Percentiles rank a stretch among this genome's conserved stretches.
phyloP scores from a whole-genome alignment of 306 rosid species.

The Glycyrrhiza uralensis region DNA sequence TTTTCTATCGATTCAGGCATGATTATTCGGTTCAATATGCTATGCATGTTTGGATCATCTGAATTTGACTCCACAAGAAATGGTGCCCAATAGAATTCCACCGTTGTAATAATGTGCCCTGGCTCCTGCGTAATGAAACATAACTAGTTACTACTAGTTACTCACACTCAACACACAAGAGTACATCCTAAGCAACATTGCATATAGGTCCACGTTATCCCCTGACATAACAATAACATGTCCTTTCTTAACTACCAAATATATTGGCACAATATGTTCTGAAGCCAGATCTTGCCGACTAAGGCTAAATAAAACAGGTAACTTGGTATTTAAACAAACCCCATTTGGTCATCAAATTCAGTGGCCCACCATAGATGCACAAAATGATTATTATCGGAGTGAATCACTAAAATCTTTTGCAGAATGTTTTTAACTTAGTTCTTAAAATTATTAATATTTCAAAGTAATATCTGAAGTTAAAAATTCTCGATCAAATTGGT shows the following conservation, averaged over 20 bases:
- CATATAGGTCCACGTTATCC: not conserved
- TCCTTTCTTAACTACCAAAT: slow-evolving; percentile 26
- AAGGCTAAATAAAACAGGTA: slow-evolving; percentile 7
- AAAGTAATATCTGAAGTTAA: no score
- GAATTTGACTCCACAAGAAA: slow-evolving; percentile 96
- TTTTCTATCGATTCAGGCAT: slow-evolving; percentile 91
- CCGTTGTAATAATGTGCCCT: slow-evolving; percentile 60
- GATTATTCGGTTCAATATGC: slow-evolving; percentile 87
- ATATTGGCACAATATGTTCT: slow-evolving; percentile 7
- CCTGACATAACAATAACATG: not conserved
- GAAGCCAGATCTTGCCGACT: slow-evolving; percentile 5
- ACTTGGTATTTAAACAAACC: slow-evolving; percentile 14
- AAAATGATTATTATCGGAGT: not conserved
- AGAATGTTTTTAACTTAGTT: no score
- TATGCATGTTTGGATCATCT: slow-evolving; percentile 96
- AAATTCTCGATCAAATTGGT: no score
- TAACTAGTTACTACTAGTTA: not conserved
- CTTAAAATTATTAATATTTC: no score
- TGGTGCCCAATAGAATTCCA: slow-evolving; percentile 98
- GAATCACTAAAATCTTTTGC: no score
- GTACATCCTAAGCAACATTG: slow-evolving; percentile 26
- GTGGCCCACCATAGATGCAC: slow-evolving; percentile 16
- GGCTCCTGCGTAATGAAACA: slow-evolving; percentile 46
- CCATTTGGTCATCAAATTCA: slow-evolving; percentile 3
- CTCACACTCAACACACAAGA: slow-evolving; percentile 10